Base-by-base conservation (phyloP, 352 stramenopile genomes). In the Detonula confervacea region DNA sequence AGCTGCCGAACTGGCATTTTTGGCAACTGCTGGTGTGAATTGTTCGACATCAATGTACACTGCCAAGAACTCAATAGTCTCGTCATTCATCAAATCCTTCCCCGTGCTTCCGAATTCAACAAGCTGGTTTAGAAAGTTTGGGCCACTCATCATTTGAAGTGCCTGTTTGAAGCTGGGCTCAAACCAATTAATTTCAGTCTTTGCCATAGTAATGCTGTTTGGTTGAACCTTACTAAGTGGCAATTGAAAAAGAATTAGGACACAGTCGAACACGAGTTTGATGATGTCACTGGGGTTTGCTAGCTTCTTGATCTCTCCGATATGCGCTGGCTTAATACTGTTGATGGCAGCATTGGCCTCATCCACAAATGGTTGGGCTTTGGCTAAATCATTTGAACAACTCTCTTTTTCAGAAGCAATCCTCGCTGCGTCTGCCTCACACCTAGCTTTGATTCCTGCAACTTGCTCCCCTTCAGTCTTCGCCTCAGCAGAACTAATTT, bases 51-150 rank as follows among this genome's bases (percentile, higher is more conserved):
- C 96, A 80, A 99, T 95, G 87, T 99, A 99, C 2, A 96, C 96
- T 20, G 89, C 93, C 16, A 99, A 90, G 14, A 99, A 94, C 86
- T 99, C 97, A 66, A 99, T 98, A 0, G 96, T 99, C 78, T 99
- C 97, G 87, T 99, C 97, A 69, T 99, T 99, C 87, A 99, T 99
- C 79, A 97, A 91, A 84, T 99, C 96, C 69, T 99, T 98, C 24
- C 96, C 96, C 27, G 97, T 93, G 0, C 94, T 94, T 47, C 96
- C 96, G 81, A 99, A 99, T 33, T 94, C 97, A 74, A 98, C 91
- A 24, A 99, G 92, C 63, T 98, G 97, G 72, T 96, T 97, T 4
- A 99, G 82, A 86, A 99, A 99, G 77, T 97, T 97, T 9, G 96
- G 96, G 84, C 98, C 96, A 57, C 95, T 96, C 95, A 99, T 97